These are phyloP conservation scores for Marasmius oreades DNA, from an alignment of 1,284 basidiomycete genomes.

Conservation along the genomic window DNA sequence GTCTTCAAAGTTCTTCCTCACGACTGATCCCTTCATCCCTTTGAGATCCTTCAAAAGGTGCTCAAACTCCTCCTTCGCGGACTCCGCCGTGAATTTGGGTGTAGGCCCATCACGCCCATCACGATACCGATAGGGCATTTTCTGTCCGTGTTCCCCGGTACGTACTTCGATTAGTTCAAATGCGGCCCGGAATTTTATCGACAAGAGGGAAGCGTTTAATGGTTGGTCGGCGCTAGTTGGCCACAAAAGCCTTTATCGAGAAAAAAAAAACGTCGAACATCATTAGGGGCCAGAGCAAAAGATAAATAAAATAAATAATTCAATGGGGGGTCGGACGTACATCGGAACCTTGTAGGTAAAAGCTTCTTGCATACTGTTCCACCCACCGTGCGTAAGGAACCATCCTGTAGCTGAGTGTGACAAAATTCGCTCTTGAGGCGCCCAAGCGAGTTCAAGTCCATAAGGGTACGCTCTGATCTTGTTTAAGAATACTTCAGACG, in stretches of 20 bases:
- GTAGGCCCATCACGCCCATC: neutral
- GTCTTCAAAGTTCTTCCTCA: slow-evolving; percentile 9
- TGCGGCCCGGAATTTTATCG: slow-evolving; percentile 2
- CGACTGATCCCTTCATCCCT: slow-evolving; percentile 2
- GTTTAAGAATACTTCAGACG: neutral
- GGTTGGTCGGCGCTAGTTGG: slow-evolving; percentile 11
- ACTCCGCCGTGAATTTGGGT: slow-evolving; percentile 3
- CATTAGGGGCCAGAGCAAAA: neutral
- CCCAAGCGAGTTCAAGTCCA: neutral
- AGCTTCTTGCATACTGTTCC: slow-evolving; percentile 7
- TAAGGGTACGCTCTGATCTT: slow-evolving; percentile 1
- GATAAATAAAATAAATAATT: neutral
- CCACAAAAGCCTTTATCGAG: slow-evolving; percentile 9
- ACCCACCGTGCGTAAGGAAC: slow-evolving; percentile 11
- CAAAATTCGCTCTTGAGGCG: slow-evolving; percentile 8
- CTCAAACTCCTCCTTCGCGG: slow-evolving; percentile 4
- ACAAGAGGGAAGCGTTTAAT: slow-evolving; percentile 4
- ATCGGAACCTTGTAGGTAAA: neutral
- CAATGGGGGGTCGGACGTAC: too few species aligned
- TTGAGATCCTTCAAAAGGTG: neutral
- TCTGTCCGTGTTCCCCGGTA: slow-evolving; percentile 6
- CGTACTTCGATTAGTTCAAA: slow-evolving; percentile 11
- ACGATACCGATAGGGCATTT: slow-evolving; percentile 2
- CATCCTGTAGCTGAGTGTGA: slow-evolving; percentile 7
- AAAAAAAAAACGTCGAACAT: neutral